phyloP scores from a whole-genome alignment of 2,329 filamentous ascomycete genomes.

The Ceratocystis lukuohia region DNA sequence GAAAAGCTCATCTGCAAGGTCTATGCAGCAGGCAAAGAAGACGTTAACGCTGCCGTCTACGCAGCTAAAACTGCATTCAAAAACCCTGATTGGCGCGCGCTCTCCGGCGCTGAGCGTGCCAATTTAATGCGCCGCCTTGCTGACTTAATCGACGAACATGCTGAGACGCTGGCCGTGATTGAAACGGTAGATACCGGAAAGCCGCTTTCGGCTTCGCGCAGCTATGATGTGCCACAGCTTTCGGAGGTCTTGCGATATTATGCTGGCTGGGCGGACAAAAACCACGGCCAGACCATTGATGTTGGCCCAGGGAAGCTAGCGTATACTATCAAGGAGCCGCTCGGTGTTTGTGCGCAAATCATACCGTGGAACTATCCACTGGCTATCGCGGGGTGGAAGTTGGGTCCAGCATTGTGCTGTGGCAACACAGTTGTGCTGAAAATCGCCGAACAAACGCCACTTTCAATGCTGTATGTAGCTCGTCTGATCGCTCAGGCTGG shows the following conservation, averaged over 20 bases:
- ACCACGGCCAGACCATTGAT: constrained; percentile 64
- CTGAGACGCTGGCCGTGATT: constrained; percentile 34
- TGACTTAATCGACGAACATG: constrained; percentile 53
- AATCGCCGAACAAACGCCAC: constrained; percentile 46
- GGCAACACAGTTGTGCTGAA: constrained; percentile 48
- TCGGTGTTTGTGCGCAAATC: constrained; percentile 65
- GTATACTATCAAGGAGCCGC: constrained; percentile 62
- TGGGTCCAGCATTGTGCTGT: constrained; percentile 45
- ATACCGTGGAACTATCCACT: constrained; percentile 76
- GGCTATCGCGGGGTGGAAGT: constrained; percentile 47
- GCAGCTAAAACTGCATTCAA: constrained; percentile 58
- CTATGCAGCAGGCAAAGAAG: constrained; percentile 50
- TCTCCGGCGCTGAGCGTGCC: constrained; percentile 55
- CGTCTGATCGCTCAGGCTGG: constrained; percentile 54
- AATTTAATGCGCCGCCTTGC: constrained; percentile 56
- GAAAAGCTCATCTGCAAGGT: constrained; percentile 59
- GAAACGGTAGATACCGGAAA: constrained; percentile 78
- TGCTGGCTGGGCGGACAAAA: constrained; percentile 68
- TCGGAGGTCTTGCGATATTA: constrained; percentile 53
- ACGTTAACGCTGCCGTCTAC: constrained; percentile 56
- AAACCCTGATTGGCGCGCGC: constrained; percentile 50
- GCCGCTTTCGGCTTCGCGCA: constrained; percentile 52
- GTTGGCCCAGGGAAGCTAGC: constrained; percentile 57
- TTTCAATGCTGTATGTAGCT: constrained; percentile 48
- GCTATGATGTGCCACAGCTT: constrained; percentile 44